Conservation (phyloP, 2,329 filamentous ascomycete genomes). For the Colletotrichum tropicicola region DNA sequence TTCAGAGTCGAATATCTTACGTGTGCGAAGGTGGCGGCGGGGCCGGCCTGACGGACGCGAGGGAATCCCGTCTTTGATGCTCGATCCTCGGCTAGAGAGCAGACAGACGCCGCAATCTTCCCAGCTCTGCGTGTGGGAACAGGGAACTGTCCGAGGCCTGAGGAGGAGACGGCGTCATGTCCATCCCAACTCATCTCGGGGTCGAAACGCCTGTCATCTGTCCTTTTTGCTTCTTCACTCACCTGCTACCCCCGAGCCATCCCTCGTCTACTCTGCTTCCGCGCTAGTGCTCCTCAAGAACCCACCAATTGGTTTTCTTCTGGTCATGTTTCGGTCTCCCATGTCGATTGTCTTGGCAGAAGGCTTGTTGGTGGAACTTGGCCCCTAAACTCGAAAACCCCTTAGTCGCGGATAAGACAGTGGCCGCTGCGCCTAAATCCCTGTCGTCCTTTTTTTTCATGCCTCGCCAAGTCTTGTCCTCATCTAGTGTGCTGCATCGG, state of each 20-base stretch:
- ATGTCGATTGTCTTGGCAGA: slow-evolving; percentile 16
- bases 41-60: not conserved
- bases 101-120: not conserved
- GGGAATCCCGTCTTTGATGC: not conserved
- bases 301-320: slow-evolving; percentile 20
- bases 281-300: slow-evolving; percentile 3
- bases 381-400: slow-evolving; percentile 21
- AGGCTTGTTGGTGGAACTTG: slow-evolving; percentile 19
- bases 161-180: not conserved
- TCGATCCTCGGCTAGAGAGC: slow-evolving; percentile 3
- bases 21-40: slow-evolving; percentile 16
- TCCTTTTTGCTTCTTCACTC: not conserved
- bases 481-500: slow-evolving; percentile 8
- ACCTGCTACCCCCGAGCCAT: not conserved
- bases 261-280: not conserved
- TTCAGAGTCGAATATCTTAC: not conserved
- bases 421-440: slow-evolving; percentile 17
- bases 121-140: not conserved
- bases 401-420: slow-evolving; percentile 24
- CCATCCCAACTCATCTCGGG: slow-evolving; percentile 18
- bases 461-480: slow-evolving; percentile 6
- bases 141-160: not conserved
- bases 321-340: slow-evolving; percentile 16
- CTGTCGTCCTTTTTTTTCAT: slow-evolving; percentile 4
- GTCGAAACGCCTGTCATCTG: slow-evolving; percentile 12